Base-by-base conservation (phyloP, 106 monocot species). In the Dendrobium catenatum region DNA sequence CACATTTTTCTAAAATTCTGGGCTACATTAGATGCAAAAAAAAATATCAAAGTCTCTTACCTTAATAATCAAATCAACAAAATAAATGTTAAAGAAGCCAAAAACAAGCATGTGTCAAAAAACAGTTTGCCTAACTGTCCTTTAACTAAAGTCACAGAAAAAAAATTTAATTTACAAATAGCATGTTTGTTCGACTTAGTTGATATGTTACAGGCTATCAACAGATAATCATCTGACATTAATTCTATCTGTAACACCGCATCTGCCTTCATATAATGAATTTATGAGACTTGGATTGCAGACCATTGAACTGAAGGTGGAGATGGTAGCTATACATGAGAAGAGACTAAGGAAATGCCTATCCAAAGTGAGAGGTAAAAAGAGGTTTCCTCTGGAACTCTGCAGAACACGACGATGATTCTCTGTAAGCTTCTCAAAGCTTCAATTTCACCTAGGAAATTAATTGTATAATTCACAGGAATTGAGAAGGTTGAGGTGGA, bases 401-500 rank as follows among this genome's bases (percentile, higher is more conserved):
- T 5, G 6, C 46, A 46, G 46, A 46, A 46, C 46, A 46, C 8
- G 8, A 46, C 46, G 9, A 46, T 6, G 67, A 68, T 26, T 68
- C 24, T 26, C 9, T n/a, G 33, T 70, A 37, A 31, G 27, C 33
- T 70, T 70, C 27, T 37, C 33, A 22, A 22, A 5, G 9, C 26
- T 47, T 46, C 24, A 16, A 54, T 75, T 42, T 58, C 8, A 55
- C 1, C 17, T 6, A 2, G 11, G 24, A 5, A 1, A 26, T 15
- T 4, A 33, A 61, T 27, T 70, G 70, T 70, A 20, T n/a, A 19
- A 74, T 46, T 75, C 5, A 67, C 87, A 96, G 96, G 96, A 56
- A 92, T 96, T 59, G 94, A 94, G 81, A 96, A 91, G 86, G 90
- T 96, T 40, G 96, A 96, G 70, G 90, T 96, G 78, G 96, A 94